Evolutionary conservation across 768 basidiomycete genomes (phyloP).

Genomic region (Dioszegia crocea): DNA sequence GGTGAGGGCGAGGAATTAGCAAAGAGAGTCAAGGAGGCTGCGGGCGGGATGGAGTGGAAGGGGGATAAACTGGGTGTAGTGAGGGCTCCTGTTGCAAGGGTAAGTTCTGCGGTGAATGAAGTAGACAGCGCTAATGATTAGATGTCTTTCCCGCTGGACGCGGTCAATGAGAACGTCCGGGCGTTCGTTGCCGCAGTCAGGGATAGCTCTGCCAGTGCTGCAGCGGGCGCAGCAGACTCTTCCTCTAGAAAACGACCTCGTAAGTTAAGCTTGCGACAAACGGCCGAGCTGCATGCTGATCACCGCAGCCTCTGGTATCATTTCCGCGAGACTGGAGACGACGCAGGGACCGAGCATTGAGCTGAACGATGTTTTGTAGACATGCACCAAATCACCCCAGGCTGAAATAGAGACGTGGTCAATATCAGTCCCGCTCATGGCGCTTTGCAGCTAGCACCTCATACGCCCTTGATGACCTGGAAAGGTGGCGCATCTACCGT

Average conservation of each 20-base stretch:
- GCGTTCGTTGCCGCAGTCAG: background rate
- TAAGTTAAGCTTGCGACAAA: background rate
- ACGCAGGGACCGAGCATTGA: slow-evolving; percentile 84
- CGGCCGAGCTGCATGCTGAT: too few relatives aligned
- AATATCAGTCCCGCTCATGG: too few relatives aligned
- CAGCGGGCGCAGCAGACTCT: background rate
- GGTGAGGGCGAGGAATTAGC: slow-evolving; percentile 70
- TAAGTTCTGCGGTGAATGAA: slow-evolving; percentile 14
- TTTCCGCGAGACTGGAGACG: slow-evolving; percentile 77
- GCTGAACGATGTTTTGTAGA: slow-evolving; percentile 59
- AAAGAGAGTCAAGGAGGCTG: slow-evolving; percentile 71
- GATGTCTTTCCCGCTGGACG: slow-evolving; percentile 3
- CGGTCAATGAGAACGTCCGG: background rate
- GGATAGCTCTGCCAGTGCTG: background rate
- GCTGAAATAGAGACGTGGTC: too few relatives aligned
- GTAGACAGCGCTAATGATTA: background rate
- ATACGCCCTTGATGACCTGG: too few relatives aligned
- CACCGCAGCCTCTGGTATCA: slow-evolving; percentile 64
- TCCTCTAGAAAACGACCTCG: slow-evolving; percentile 7
- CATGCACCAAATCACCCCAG: too few relatives aligned
- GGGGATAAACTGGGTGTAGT: slow-evolving; percentile 83
- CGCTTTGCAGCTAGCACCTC: too few relatives aligned
- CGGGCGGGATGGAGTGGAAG: slow-evolving; percentile 86
- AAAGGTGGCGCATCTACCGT: too few relatives aligned
- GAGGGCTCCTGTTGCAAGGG: slow-evolving; percentile 55